Base-by-base conservation (phyloP, 2,329 filamentous ascomycete genomes). In the Blastomyces parvus region DNA sequence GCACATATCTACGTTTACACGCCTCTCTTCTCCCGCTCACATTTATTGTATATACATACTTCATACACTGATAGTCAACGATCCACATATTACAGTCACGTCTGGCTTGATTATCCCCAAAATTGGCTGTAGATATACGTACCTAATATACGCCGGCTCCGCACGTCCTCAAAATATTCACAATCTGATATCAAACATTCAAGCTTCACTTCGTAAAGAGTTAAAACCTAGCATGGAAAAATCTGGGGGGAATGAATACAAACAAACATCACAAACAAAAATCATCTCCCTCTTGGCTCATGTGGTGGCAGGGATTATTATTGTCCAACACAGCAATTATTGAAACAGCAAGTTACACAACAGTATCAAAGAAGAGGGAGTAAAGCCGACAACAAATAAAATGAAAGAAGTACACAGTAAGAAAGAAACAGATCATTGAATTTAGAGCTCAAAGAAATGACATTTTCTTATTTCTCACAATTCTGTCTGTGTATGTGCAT, bases 41-140 rank as follows among this genome's bases (percentile, higher is more conserved):
- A 50, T 36, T 30, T 59, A 48, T 52, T 65, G 62, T 67, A 66
- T 63, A 60, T 67, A 66, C 62, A 59, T 64, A 61, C 61, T 62
- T 64, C 63, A 64, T 30, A 27, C 44, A 8, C 36, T 11, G 5
- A 44, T n/a, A 3, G 13, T 14, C 33, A n/a, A 13, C 4, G 5
- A 25, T 38, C 30, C 25, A n/a, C 33, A 33, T 40, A 1, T 6
- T 19, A 11, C 9, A 36, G 19, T 11, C 53, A 38, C 19, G 7
- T 19, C 53, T 40, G 19, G 11, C 22, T 30, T 27, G 48, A 50
- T 52, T 30, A 30, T 30, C 25, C 48, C 25, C 48, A 52, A 25
- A 30, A 30, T 52, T 7, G 30, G 27, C 9, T 11, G 13, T 27
- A 30, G 6, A 52, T 11, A 14, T 52, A 30, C 14, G 11, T 52